Evolutionary conservation across 2,329 filamentous ascomycete species (phyloP).

Genomic region (Dichotomopilus funicola): DNA sequence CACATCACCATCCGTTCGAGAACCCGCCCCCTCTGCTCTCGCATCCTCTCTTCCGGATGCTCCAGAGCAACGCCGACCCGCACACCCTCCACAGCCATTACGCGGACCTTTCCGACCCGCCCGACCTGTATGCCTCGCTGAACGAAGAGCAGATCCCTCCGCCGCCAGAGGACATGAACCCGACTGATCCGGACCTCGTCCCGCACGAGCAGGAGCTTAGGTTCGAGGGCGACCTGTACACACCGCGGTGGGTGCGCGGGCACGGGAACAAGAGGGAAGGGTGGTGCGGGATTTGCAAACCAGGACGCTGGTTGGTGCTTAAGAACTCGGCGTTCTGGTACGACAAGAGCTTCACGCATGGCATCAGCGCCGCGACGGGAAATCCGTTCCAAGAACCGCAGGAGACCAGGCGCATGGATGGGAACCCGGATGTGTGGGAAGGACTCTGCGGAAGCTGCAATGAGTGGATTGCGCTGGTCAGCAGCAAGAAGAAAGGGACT

Average conservation of each 20-base stretch:
- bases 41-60: conserved; percentile 65
- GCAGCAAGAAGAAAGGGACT: conserved; percentile 86
- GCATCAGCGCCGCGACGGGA: conserved; percentile 76
- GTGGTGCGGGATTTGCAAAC: conserved; percentile 85
- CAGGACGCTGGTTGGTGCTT: conserved; percentile 76
- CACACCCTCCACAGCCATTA: conserved; percentile 64
- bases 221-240: conserved; percentile 77
- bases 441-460: conserved; percentile 71
- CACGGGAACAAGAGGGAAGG: conserved; percentile 83
- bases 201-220: conserved; percentile 74
- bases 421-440: conserved; percentile 76
- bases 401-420: conserved; percentile 68
- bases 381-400: conserved; percentile 71
- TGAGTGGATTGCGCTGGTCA: conserved; percentile 74
- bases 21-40: conserved; percentile 59
- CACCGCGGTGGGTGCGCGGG: conserved; percentile 75
- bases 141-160: conserved; percentile 67
- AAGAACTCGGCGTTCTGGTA: conserved; percentile 94
- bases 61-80: conserved; percentile 68
- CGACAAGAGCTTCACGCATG: conserved; percentile 84
- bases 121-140: conserved; percentile 69
- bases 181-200: conserved; percentile 65
- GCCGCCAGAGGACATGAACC: conserved; percentile 75
- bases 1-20: conserved; percentile 43
- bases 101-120: conserved; percentile 65